Percentiles rank a stretch among this genome's conserved stretches.
These are phyloP conservation scores for Xylaria sp. DNA, from an alignment of 2,329 filamentous ascomycete species.

Conservation along the genomic window DNA sequence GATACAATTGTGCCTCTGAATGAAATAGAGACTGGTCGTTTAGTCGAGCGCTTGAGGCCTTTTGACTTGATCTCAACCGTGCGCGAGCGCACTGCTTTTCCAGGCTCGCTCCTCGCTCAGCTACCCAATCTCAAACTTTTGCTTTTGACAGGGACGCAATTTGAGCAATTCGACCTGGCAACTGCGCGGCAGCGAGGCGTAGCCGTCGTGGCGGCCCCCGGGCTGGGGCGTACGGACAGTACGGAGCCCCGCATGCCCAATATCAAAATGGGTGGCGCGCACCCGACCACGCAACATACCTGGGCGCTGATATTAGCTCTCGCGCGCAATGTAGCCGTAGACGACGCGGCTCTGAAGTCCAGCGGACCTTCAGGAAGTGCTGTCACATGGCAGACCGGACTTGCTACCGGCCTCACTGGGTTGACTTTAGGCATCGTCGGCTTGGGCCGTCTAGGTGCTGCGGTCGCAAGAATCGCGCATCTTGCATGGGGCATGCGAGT, in stretches of 20 bases:
- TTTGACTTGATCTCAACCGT: neutral
- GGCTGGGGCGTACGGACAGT: neutral
- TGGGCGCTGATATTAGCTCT: neutral
- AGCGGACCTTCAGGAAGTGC: neutral
- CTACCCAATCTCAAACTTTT: neutral
- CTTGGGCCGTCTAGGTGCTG: neutral
- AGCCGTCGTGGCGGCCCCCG: neutral
- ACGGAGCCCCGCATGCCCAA: neutral
- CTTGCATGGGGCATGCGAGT: neutral
- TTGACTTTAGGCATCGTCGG: neutral
- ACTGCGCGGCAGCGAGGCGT: neutral
- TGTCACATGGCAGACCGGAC: neutral
- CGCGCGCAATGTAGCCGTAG: neutral
- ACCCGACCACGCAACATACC: neutral
- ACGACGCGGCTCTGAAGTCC: neutral
- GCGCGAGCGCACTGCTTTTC: neutral
- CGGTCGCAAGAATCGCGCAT: neutral
- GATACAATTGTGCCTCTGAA: neutral
- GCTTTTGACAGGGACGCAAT: neutral
- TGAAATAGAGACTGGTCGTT: neutral
- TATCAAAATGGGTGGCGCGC: neutral
- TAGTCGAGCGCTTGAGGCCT: neutral
- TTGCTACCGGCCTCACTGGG: neutral
- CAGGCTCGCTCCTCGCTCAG: neutral
- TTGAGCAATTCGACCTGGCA: neutral